Evolutionary conservation across 306 rosid genomes (phyloP), one percentile per base, ranked within the genome.

Genomic region (Pachyrhizus erosus): DNA sequence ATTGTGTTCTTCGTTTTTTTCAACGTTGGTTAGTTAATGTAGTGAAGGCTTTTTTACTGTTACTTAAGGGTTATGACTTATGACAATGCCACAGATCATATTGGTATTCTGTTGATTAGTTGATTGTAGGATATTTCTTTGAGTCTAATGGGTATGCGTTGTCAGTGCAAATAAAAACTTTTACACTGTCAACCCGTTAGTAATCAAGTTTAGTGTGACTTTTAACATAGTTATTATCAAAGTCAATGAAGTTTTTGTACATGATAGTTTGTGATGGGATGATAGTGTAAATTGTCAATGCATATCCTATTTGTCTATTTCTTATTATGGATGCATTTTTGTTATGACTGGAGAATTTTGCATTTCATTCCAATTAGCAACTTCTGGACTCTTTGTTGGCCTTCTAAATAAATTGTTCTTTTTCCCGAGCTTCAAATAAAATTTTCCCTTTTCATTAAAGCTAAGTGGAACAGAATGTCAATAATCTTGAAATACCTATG

Each of bases 251-350:
- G n/a, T n/a, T n/a, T n/a, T n/a, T n/a, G n/a, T n/a, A n/a, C n/a
- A n/a, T n/a, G n/a, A n/a, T n/a, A n/a, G n/a, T n/a, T n/a, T n/a
- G n/a, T n/a, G n/a, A n/a, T n/a, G n/a, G n/a, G n/a, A n/a, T n/a
- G n/a, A n/a, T n/a, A n/a, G n/a, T n/a, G n/a, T n/a, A n/a, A n/a
- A n/a, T n/a, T n/a, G n/a, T n/a, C n/a, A n/a, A n/a, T n/a, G n/a
- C n/a, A n/a, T n/a, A n/a, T n/a, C n/a, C n/a, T n/a, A n/a, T n/a
- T n/a, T n/a, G n/a, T n/a, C n/a, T n/a, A n/a, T n/a, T n/a, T 65
- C 13, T 15, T 75, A 72, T 49, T 43, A 65, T 81, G 75, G 70
- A 75, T 20, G 20, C 27, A 66, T 52, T 46, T 45, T 46, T 68
- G 18, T 61, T 29, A 26, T 83, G 52, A 45, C 6, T 3, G 80